phyloP scores from a whole-genome alignment of 306 rosid species.

The Sphenostylis stenocarpa region DNA sequence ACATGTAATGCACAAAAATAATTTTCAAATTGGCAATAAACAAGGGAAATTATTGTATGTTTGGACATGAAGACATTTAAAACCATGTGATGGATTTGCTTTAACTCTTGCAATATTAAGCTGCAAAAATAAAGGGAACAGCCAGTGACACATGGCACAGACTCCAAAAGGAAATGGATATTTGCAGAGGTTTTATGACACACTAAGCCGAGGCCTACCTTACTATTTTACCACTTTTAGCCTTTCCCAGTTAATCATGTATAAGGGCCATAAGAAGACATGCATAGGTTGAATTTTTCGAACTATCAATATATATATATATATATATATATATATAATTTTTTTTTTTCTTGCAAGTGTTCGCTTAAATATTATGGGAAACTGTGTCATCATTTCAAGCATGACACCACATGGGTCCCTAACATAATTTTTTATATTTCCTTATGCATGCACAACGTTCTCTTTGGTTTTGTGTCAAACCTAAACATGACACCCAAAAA shows the following conservation, averaged over 20 bases:
- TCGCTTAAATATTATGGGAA: not conserved
- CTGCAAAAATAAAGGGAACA: not conserved
- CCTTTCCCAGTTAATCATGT: too few relatives aligned
- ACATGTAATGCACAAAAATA: constrained; percentile 13
- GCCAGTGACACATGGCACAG: not conserved
- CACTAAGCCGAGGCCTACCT: not conserved
- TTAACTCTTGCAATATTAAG: not conserved
- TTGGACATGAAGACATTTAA: constrained; percentile 5
- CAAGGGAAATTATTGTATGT: not conserved
- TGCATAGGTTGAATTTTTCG: not conserved
- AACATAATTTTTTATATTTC: not conserved
- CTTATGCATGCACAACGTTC: too few relatives aligned
- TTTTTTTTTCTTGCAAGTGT: not conserved
- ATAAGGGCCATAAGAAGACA: not conserved
- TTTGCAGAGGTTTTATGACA: not conserved
- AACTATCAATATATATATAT: not conserved
- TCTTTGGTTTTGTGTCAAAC: too few relatives aligned
- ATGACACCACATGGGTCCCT: not conserved
- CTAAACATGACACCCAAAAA: too few relatives aligned
- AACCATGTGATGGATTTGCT: not conserved
- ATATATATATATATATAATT: too few relatives aligned
- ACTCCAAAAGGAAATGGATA: not conserved
- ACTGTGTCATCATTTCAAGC: not conserved
- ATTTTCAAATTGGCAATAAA: not conserved
- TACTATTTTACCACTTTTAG: too few relatives aligned